These are phyloP conservation scores for Globisporangium polare DNA, from an alignment of 352 stramenopile species.

Conservation along the genomic window DNA sequence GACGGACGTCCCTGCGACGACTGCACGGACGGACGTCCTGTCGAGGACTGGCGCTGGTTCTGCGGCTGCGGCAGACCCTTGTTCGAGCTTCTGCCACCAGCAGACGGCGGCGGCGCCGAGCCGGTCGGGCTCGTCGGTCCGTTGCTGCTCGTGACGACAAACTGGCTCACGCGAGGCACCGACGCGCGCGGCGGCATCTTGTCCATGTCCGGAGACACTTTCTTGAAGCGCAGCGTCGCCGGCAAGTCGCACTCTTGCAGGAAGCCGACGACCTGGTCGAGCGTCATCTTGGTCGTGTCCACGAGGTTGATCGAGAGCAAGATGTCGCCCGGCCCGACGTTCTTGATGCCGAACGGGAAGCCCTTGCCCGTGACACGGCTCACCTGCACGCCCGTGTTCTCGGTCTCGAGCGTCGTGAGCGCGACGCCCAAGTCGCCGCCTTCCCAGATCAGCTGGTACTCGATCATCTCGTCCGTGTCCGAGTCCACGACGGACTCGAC, in stretches of 20 bases:
- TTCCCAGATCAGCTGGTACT: constrained; percentile 90
- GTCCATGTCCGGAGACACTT: constrained; percentile 58
- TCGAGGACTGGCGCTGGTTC: constrained; percentile 21
- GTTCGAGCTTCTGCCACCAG: constrained; percentile 4
- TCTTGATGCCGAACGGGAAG: constrained; percentile 88
- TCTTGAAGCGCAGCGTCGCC: constrained; percentile 85
- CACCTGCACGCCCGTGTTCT: constrained; percentile 56
- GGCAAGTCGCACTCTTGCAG: constrained; percentile 83
- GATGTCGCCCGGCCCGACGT: constrained; percentile 74
- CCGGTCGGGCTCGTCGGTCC: constrained; percentile 56
- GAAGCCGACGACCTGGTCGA: constrained; percentile 81
- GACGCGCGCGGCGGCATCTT: constrained; percentile 24
- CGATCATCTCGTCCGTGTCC: constrained; percentile 80
- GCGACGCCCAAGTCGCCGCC: constrained; percentile 79
- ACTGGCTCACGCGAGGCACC: constrained; percentile 54
- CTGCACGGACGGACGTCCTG: constrained; percentile 8
- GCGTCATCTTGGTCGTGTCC: constrained; percentile 70
- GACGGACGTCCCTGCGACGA: constrained; percentile 1
- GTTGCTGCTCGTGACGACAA: constrained; percentile 56
- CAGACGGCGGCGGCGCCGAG: constrained; percentile 21
- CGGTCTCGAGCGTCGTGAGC: constrained; percentile 70
- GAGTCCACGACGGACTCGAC: constrained; percentile 79
- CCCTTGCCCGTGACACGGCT: constrained; percentile 83
- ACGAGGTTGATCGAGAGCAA: constrained; percentile 83
- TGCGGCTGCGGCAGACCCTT: constrained; percentile 22